These are phyloP conservation scores for Backusella tuberculispora DNA, from an alignment of 192 early-diverging fungal species.

Conservation along the genomic window DNA sequence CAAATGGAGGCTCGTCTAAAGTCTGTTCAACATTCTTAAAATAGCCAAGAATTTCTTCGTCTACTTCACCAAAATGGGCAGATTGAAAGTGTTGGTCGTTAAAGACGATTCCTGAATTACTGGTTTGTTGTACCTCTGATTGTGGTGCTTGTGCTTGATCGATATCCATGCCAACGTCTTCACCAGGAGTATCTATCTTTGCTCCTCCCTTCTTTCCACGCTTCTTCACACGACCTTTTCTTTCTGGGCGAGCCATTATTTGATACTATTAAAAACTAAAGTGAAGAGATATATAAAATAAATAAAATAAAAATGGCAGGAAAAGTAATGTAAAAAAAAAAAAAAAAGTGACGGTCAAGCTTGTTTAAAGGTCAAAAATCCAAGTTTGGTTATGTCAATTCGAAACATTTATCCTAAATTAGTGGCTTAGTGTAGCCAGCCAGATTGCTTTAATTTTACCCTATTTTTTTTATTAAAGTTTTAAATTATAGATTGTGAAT, in stretches of 20 bases:
- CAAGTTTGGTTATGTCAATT: too few species aligned
- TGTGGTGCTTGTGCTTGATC: neutral
- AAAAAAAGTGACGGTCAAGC: too few species aligned
- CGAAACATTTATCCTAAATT: too few species aligned
- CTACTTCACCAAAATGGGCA: conserved; percentile 51
- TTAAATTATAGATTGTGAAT: too few species aligned
- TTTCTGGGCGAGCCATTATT: conserved; percentile 28
- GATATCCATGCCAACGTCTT: conserved; percentile 9
- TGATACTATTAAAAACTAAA: too few species aligned
- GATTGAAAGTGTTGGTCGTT: conserved; percentile 39
- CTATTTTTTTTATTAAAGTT: too few species aligned
- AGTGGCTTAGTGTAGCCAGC: too few species aligned
- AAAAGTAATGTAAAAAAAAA: too few species aligned
- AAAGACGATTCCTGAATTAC: conserved; percentile 19
- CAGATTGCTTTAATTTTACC: too few species aligned
- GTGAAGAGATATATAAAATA: too few species aligned
- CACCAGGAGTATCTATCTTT: conserved; percentile 1
- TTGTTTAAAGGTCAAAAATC: too few species aligned
- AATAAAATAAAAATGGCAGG: too few species aligned
- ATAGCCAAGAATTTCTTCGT: conserved; percentile 58
- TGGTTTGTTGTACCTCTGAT: neutral
- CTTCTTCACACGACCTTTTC: conserved; percentile 34
- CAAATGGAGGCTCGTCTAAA: conserved; percentile 62
- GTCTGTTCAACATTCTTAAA: conserved; percentile 64
- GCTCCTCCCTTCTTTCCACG: conserved; percentile 31